These are phyloP conservation scores for Trichosporon coremiiforme DNA, from an alignment of 1,284 basidiomycete genomes.

Conservation along the genomic window DNA sequence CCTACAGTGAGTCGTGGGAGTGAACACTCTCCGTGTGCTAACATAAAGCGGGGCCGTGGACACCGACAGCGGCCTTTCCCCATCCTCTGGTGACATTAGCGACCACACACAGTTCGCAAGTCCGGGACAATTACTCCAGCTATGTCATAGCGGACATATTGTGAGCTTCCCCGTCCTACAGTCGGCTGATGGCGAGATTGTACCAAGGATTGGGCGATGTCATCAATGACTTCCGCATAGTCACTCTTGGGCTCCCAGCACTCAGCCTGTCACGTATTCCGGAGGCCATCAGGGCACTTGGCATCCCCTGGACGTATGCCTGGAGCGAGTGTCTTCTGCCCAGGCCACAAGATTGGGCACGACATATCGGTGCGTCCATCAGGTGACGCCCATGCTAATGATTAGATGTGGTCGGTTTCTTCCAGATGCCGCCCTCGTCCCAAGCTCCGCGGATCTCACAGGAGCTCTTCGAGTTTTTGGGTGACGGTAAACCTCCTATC, in stretches of 20 bases:
- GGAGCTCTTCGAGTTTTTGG: conserved; percentile 61
- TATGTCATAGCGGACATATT: conserved; percentile 63
- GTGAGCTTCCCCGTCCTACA: conserved; percentile 26
- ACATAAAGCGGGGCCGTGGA: conserved; percentile 68
- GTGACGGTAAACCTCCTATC: conserved; percentile 62
- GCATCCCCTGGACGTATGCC: conserved; percentile 71
- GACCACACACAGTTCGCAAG: conserved; percentile 57
- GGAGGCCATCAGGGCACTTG: conserved; percentile 63
- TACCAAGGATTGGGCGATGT: conserved; percentile 62
- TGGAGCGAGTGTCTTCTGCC: conserved; percentile 67
- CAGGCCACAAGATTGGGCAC: conserved; percentile 67
- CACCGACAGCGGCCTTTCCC: conserved; percentile 64
- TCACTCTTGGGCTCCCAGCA: conserved; percentile 61
- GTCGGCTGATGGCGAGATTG: conserved; percentile 21
- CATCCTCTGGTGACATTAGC: conserved; percentile 67
- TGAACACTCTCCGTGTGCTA: conserved; percentile 9
- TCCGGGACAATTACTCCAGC: conserved; percentile 61
- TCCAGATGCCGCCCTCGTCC: conserved; percentile 58
- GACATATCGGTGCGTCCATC: conserved; percentile 61
- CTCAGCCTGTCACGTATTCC: conserved; percentile 62
- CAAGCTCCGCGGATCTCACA: conserved; percentile 57
- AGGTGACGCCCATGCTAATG: conserved; percentile 2
- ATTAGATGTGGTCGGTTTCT: conserved; percentile 68
- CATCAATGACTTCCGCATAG: conserved; percentile 64
- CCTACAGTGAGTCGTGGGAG: conserved; percentile 31